Conservation (phyloP, 768 basidiomycete genomes). For the Podaxis sp. region DNA sequence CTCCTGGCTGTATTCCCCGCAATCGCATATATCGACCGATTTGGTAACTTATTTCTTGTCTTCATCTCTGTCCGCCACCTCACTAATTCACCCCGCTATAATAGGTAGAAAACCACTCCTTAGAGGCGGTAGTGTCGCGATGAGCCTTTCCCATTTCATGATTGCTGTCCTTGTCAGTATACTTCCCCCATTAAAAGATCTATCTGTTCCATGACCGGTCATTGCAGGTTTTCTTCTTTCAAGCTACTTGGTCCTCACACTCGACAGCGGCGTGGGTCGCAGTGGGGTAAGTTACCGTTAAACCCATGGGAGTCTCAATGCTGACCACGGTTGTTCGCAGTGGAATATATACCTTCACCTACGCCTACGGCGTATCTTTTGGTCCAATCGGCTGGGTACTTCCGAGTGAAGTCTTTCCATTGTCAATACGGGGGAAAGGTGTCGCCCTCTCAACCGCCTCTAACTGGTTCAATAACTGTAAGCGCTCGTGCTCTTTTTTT, state of each 20-base stretch:
- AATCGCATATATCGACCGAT: slow-evolving; percentile 66
- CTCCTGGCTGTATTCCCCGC: slow-evolving; percentile 75
- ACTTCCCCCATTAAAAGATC: no score
- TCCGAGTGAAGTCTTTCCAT: slow-evolving; percentile 80
- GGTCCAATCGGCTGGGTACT: slow-evolving; percentile 86
- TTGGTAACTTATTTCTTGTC: slow-evolving; percentile 41
- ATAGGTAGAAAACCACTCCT: slow-evolving; percentile 67
- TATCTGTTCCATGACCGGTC: no score
- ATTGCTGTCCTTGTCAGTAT: slow-evolving; percentile 61
- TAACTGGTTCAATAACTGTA: slow-evolving; percentile 87
- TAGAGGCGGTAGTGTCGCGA: slow-evolving; percentile 61
- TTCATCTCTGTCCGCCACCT: neutral
- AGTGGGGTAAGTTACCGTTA: slow-evolving; percentile 50
- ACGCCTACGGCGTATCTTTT: slow-evolving; percentile 73
- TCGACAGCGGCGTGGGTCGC: slow-evolving; percentile 62
- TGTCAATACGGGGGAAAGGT: slow-evolving; percentile 77
- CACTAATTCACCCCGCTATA: neutral
- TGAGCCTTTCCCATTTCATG: slow-evolving; percentile 62
- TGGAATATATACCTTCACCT: slow-evolving; percentile 73
- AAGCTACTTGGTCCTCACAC: slow-evolving; percentile 60
- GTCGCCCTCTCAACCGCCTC: slow-evolving; percentile 82
- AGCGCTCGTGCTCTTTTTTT: slow-evolving; percentile 18
- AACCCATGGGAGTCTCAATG: neutral
- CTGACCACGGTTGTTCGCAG: slow-evolving; percentile 20
- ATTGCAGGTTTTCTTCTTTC: slow-evolving; percentile 39